phyloP scores from a whole-genome alignment of 441 rosid species.

The Mallotus repandus region DNA sequence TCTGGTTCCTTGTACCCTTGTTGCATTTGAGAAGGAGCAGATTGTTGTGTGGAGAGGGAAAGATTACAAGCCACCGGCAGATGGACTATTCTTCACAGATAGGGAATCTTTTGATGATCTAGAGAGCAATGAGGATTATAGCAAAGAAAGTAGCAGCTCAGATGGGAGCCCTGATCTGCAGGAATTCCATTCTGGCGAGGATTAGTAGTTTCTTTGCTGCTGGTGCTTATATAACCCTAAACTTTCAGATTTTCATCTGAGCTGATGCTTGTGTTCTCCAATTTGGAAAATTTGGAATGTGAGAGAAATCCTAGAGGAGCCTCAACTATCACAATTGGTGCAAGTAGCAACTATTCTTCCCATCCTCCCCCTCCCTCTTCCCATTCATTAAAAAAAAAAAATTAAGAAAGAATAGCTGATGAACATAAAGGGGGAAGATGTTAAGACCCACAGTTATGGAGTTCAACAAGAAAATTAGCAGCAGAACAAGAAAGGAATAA shows the following conservation, averaged over 20 bases:
- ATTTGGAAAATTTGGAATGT: neutral
- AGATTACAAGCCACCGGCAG: slow-evolving; percentile 54
- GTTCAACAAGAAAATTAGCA: too few species aligned
- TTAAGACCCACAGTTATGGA: too few species aligned
- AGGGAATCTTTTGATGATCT: slow-evolving; percentile 34
- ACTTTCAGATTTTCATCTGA: neutral
- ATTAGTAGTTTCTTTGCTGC: slow-evolving; percentile 7
- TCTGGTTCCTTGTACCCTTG: slow-evolving; percentile 75
- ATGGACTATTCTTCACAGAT: slow-evolving; percentile 35
- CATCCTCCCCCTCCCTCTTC: too few species aligned
- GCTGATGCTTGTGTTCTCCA: slow-evolving; percentile 5
- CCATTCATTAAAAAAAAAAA: too few species aligned
- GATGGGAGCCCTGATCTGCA: slow-evolving; percentile 19
- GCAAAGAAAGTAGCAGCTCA: slow-evolving; percentile 15
- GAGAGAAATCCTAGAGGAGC: neutral
- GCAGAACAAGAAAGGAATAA: too few species aligned
- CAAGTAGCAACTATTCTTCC: too few species aligned
- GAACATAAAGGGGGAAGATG: neutral
- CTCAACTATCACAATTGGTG: neutral
- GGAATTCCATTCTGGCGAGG: slow-evolving; percentile 13
- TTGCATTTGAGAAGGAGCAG: slow-evolving; percentile 90
- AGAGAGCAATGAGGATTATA: slow-evolving; percentile 11
- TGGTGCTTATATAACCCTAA: neutral
- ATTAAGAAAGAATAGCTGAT: too few species aligned
- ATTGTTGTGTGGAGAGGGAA: slow-evolving; percentile 81